Conservation (phyloP, 257 asterid genomes). For the Striga asiatica region DNA sequence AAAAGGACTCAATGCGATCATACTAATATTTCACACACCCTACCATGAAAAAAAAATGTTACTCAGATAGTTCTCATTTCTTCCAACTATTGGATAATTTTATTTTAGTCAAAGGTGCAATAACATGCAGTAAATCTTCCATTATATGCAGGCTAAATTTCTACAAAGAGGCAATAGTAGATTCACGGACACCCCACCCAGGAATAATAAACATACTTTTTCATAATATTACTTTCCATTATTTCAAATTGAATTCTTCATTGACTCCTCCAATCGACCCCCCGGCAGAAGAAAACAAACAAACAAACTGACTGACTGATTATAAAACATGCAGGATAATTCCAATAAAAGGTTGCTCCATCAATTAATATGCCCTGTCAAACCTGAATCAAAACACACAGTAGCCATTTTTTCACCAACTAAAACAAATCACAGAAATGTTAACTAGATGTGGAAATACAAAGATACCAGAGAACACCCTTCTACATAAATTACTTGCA, state of each 20-base stretch:
- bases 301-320: too few species aligned
- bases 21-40: background rate
- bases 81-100: background rate
- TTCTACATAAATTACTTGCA: background rate
- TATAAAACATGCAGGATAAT: background rate
- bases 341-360: background rate
- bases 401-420: background rate
- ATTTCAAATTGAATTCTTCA: background rate
- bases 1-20: background rate
- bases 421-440: background rate
- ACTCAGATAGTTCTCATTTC: background rate
- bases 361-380: background rate
- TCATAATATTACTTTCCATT: background rate
- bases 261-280: background rate
- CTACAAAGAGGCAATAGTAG: background rate
- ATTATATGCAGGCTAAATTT: background rate
- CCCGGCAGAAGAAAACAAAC: too few species aligned
- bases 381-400: constrained; percentile 1
- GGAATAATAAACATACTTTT: background rate
- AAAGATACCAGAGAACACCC: background rate
- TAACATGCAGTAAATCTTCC: background rate
- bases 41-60: background rate
- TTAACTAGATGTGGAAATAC: background rate
- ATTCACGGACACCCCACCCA: too few species aligned
- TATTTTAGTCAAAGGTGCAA: background rate